Percentiles rank a stretch among this genome's conserved stretches.
phyloP scores from a whole-genome alignment of 2,329 filamentous ascomycete genomes.

The Penicillium thymicola region DNA sequence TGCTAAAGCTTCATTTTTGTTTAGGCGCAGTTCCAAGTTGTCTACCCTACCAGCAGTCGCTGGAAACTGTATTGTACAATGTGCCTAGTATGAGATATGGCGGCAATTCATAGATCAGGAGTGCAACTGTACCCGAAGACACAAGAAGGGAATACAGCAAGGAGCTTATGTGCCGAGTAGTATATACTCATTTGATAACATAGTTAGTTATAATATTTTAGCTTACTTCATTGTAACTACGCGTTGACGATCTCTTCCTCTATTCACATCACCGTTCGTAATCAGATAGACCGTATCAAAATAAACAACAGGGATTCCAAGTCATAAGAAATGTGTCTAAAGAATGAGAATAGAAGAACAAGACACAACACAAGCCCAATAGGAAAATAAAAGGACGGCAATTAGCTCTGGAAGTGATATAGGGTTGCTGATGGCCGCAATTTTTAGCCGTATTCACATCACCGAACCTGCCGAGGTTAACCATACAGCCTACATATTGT shows the following conservation, averaged over 20 bases:
- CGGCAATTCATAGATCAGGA: too few species aligned
- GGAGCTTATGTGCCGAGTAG: background rate
- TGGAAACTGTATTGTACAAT: background rate
- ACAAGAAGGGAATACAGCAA: background rate
- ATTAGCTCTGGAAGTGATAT: background rate
- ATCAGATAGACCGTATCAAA: background rate
- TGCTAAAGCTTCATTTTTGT: background rate
- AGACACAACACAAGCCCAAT: background rate
- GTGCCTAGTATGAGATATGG: background rate
- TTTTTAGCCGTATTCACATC: background rate
- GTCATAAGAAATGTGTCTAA: background rate
- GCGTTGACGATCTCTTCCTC: background rate
- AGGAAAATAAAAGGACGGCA: background rate
- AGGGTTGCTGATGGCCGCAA: background rate
- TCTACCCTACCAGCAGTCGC: background rate
- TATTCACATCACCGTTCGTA: too few species aligned
- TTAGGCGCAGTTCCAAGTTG: background rate
- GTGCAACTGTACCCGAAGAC: too few species aligned
- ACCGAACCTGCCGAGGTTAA: slow-evolving; percentile 37
- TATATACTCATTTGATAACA: background rate
- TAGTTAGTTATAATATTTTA: too few species aligned
- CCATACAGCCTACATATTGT: slow-evolving; percentile 9
- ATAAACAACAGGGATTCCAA: background rate
- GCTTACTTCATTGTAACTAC: background rate
- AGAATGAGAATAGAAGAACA: background rate